Evolutionary conservation across 495 filamentous ascomycete genomes (phyloP), one percentile per base, ranked within the genome.

Genomic region (Hypoxylon cercidicola): DNA sequence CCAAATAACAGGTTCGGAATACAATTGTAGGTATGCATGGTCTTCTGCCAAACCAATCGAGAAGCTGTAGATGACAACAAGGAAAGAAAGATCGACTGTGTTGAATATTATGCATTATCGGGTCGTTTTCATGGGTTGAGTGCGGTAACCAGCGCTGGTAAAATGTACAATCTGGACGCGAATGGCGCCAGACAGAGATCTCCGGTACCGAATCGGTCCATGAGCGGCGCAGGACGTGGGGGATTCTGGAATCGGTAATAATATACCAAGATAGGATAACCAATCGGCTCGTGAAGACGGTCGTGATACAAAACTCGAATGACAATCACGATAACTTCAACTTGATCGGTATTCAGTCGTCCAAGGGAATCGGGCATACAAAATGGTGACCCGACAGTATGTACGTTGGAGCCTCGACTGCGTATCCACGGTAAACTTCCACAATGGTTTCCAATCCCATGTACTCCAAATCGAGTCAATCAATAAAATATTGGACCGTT

Each of bases 71-170:
- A 37, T 54, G 62, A 50, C 45, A 32, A 46, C 30, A 68, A 63
- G 51, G 59, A 63, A 60, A 55, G 25, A 67, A 64, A 34, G 62
- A 70, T 65, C 44, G 68, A 68, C 66, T 56, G 57, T 15, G 60
- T 58, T 57, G 57, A 69, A 23, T 64, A 74, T 72, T 74, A 74
- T 72, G 69, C 66, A 74, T 74, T 74, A 72, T 74, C 50, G 45
- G 19, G 59, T 68, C 51, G 30, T 52, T 59, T 48, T 3, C 19
- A 30, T 10, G 21, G 35, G 30, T 39, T 49, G 28, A 28, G 40
- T 63, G 55, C 65, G 65, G 34, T 64, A 60, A 53, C 65, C 65
- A 68, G 65, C 65, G 65, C 65, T 43, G 46, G 21, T 55, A 48
- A 57, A 11, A 59, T 60, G 59, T 62, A 62, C 50, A 57, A 35